A percentile compares a stretch with the other conserved stretches of the same genome.
These are phyloP conservation scores for Aphanocladium album DNA, from an alignment of 2,329 filamentous ascomycete genomes.

Conservation along the genomic window DNA sequence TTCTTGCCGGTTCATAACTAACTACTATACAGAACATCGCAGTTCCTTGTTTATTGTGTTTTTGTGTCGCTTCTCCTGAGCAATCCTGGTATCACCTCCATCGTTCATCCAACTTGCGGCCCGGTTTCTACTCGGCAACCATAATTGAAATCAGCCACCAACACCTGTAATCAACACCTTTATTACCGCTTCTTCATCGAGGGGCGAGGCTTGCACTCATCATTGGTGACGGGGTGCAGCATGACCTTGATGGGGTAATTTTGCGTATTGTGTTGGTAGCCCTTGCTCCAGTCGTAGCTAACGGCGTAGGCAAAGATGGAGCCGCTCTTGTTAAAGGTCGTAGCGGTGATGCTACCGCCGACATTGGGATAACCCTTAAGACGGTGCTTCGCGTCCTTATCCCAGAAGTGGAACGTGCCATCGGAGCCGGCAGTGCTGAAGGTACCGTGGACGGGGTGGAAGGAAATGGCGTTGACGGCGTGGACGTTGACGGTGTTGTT, in stretches of 20 bases:
- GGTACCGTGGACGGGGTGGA: conserved; percentile 95
- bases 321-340: conserved; percentile 84
- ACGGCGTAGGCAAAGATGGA: conserved; percentile 84
- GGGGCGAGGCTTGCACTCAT: conserved; percentile 59
- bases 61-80: not conserved
- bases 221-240: conserved; percentile 67
- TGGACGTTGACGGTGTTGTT: conserved; percentile 83
- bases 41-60: not conserved
- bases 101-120: not conserved
- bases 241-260: conserved; percentile 75
- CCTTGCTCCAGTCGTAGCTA: conserved; percentile 98
- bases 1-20: conserved; percentile 3
- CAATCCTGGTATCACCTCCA: not conserved
- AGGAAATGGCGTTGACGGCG: conserved; percentile 94
- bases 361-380: conserved; percentile 84
- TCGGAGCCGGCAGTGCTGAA: conserved; percentile 95
- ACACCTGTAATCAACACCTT: not conserved
- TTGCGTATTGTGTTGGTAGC: conserved; percentile 77
- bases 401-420: conserved; percentile 96
- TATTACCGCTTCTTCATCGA: conserved; percentile 54
- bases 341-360: conserved; percentile 81
- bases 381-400: conserved; percentile 84
- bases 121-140: not conserved
- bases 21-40: conserved; percentile 8
- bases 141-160: not conserved